A percentile compares a stretch with the other conserved stretches of the same genome.
Evolutionary conservation across 2,329 filamentous ascomycete species (phyloP).

Genomic region (Phialemoniopsis sp.): DNA sequence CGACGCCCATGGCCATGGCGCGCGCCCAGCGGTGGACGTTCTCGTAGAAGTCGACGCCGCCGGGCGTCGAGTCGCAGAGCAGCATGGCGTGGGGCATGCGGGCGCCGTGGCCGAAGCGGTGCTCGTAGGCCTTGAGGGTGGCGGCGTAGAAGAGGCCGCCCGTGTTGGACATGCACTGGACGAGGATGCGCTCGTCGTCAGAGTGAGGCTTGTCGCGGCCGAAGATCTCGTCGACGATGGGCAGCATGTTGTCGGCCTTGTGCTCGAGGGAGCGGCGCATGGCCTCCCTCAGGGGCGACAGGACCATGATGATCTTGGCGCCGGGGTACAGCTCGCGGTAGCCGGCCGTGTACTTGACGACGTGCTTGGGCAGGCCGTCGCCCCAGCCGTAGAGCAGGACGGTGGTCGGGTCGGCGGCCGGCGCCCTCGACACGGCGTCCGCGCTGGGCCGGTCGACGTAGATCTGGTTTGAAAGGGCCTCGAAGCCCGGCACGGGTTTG

Average conservation of each 20-base stretch:
- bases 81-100: constrained; percentile 43
- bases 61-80: constrained; percentile 50
- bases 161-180: constrained; percentile 56
- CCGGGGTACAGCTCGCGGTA: constrained; percentile 46
- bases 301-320: constrained; percentile 44
- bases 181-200: constrained; percentile 31
- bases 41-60: constrained; percentile 33
- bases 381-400: constrained; percentile 56
- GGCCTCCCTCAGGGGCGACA: constrained; percentile 44
- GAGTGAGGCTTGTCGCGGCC: constrained; percentile 10
- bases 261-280: constrained; percentile 36
- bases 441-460: constrained; percentile 33
- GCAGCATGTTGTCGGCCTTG: constrained; percentile 39
- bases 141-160: constrained; percentile 50
- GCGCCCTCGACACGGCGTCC: constrained; percentile 9
- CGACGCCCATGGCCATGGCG: constrained; percentile 47
- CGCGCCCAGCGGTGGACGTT: constrained; percentile 47
- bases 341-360: constrained; percentile 50
- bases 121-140: constrained; percentile 39
- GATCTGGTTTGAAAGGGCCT: constrained; percentile 39
- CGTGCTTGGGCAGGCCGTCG: constrained; percentile 48
- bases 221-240: constrained; percentile 35
- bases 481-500: constrained; percentile 36
- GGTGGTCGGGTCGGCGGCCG: constrained; percentile 30
- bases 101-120: constrained; percentile 22